Evolutionary conservation across 805 yeast genomes (phyloP).

Genomic region (Kuraishia piskuri): DNA sequence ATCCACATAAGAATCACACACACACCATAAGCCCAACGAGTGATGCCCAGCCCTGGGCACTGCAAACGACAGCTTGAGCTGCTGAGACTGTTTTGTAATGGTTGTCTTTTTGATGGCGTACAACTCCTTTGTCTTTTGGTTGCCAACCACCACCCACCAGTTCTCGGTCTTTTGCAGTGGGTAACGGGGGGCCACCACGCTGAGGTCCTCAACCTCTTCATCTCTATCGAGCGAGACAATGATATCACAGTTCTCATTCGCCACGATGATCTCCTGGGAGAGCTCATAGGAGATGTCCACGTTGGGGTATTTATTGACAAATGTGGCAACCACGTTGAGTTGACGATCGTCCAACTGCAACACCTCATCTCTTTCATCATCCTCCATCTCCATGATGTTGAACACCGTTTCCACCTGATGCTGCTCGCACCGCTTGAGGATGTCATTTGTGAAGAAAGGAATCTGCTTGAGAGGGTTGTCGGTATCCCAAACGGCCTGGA

Average conservation of each 20-base stretch:
- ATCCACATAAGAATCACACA: conserved; percentile 89
- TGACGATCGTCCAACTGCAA: conserved; percentile 40
- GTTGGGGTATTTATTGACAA: conserved; percentile 86
- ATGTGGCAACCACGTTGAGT: conserved; percentile 66
- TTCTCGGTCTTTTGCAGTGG: conserved; percentile 56
- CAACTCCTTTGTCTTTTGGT: conserved; percentile 45
- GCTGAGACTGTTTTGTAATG: conserved; percentile 42
- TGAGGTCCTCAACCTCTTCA: conserved; percentile 62
- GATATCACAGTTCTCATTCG: conserved; percentile 39
- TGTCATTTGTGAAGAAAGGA: conserved; percentile 52
- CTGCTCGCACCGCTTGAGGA: conserved; percentile 45
- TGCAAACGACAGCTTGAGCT: conserved; percentile 43
- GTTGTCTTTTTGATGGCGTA: conserved; percentile 65
- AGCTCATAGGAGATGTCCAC: conserved; percentile 58
- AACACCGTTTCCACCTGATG: conserved; percentile 60
- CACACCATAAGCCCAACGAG: conserved; percentile 65
- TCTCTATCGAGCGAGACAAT: conserved; percentile 52
- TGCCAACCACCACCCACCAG: conserved; percentile 91
- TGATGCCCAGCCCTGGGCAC: conserved; percentile 57
- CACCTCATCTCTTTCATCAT: conserved; percentile 47
- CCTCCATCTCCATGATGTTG: conserved; percentile 73
- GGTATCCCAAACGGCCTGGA: conserved; percentile 79
- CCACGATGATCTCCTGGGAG: conserved; percentile 31
- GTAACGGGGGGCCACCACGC: conserved; percentile 49
- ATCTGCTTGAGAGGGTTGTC: conserved; percentile 76